A percentile compares a stretch with the other conserved stretches of the same genome.
Evolutionary conservation across 768 basidiomycete species (phyloP).

Genomic region (Ramaria sp.): DNA sequence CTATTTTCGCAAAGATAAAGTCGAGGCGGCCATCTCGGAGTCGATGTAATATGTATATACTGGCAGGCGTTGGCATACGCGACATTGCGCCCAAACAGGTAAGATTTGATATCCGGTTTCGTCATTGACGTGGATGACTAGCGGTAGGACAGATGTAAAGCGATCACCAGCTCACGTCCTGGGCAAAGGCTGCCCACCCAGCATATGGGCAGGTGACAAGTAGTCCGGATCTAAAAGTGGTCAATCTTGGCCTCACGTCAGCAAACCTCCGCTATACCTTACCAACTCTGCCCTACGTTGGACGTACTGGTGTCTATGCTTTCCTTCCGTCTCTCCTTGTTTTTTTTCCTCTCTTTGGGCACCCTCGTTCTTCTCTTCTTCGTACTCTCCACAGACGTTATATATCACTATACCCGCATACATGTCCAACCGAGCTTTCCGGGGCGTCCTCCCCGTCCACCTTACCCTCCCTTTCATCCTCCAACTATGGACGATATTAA

Average conservation of each 20-base stretch:
- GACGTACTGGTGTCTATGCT: background rate
- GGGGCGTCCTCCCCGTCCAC: background rate
- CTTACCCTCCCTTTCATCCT: background rate
- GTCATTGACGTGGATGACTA: no score
- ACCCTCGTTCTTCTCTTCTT: background rate
- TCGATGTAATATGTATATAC: no score
- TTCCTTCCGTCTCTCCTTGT: background rate
- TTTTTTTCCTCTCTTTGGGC: background rate
- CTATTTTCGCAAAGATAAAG: no score
- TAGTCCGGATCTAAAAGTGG: background rate
- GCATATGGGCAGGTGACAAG: no score
- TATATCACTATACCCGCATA: background rate
- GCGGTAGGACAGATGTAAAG: no score
- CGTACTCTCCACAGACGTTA: background rate
- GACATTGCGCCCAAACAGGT: no score
- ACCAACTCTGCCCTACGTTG: background rate
- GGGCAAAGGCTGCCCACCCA: no score
- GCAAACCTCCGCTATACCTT: background rate
- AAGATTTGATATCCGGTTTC: no score
- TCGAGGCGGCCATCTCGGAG: no score
- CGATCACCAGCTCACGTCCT: no score
- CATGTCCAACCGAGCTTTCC: background rate
- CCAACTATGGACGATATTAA: background rate
- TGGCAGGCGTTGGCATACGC: no score
- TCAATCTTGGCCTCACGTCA: background rate